These are phyloP conservation scores for Colletotrichum godetiae DNA, from an alignment of 2,329 filamentous ascomycete genomes.

Conservation along the genomic window DNA sequence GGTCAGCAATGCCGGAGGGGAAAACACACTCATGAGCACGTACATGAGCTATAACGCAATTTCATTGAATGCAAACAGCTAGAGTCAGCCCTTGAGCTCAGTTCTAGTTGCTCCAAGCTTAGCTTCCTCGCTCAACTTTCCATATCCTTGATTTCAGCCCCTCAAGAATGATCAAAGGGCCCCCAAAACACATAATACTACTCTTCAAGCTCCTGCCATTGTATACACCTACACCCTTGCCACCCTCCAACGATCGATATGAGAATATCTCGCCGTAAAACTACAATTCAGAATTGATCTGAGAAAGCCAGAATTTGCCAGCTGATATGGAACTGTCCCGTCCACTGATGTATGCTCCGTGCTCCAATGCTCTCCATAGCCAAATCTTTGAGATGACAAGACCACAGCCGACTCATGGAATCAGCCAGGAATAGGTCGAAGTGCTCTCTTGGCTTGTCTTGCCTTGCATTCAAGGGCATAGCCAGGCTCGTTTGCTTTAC, in stretches of 20 bases:
- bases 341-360: background rate
- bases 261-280: background rate
- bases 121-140: background rate
- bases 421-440: background rate
- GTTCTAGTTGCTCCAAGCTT: background rate
- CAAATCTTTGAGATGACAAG: background rate
- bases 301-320: background rate
- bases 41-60: background rate
- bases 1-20: too few relatives aligned
- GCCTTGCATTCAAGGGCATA: slow-evolving; percentile 59
- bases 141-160: background rate
- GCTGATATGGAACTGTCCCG: background rate
- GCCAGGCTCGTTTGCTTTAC: slow-evolving; percentile 59
- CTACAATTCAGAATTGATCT: background rate
- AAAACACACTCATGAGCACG: too few relatives aligned
- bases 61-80: background rate
- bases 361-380: background rate
- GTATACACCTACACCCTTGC: background rate
- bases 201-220: background rate
- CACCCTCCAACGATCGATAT: background rate
- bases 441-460: slow-evolving; percentile 37
- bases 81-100: background rate
- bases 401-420: too few relatives aligned
- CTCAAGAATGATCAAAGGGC: background rate
- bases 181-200: background rate